Conservation (phyloP, 2,329 filamentous ascomycete species). For the Penicillium verrucosum region DNA sequence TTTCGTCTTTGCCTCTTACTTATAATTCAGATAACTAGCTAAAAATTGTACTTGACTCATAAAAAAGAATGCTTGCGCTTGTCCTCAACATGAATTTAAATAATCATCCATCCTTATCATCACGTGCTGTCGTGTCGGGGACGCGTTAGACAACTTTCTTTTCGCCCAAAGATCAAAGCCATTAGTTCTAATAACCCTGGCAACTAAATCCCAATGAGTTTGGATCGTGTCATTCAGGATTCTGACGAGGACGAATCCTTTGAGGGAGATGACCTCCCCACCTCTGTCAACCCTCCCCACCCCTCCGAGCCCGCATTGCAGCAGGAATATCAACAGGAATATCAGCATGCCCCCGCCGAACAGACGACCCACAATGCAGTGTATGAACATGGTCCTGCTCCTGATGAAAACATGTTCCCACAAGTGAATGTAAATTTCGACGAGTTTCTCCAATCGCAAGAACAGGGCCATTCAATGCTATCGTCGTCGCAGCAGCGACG, state of each 20-base stretch:
- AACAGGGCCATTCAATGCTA: slow-evolving; percentile 8
- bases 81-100: not conserved
- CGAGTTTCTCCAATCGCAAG: slow-evolving; percentile 36
- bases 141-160: slow-evolving; percentile 15
- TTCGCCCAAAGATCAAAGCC: not conserved
- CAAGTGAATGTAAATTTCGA: slow-evolving; percentile 38
- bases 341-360: slow-evolving; percentile 13
- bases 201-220: slow-evolving; percentile 30
- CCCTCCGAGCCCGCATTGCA: slow-evolving; percentile 12
- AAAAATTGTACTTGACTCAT: too few species aligned
- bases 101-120: slow-evolving; percentile 25
- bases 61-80: too few species aligned
- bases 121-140: slow-evolving; percentile 30
- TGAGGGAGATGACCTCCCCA: slow-evolving; percentile 25
- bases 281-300: slow-evolving; percentile 21
- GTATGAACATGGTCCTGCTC: slow-evolving; percentile 1
- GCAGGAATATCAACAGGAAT: slow-evolving; percentile 3
- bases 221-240: slow-evolving; percentile 42
- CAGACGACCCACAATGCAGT: slow-evolving; percentile 4
- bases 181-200: not conserved
- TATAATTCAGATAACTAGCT: too few species aligned
- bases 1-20: too few species aligned
- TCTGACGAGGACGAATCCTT: slow-evolving; percentile 44
- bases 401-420: slow-evolving; percentile 12
- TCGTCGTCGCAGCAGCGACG: slow-evolving; percentile 35